Percentiles rank a stretch among this genome's conserved stretches.
phyloP scores from a whole-genome alignment of 306 rosid genomes.

The Fagus sylvatica region DNA sequence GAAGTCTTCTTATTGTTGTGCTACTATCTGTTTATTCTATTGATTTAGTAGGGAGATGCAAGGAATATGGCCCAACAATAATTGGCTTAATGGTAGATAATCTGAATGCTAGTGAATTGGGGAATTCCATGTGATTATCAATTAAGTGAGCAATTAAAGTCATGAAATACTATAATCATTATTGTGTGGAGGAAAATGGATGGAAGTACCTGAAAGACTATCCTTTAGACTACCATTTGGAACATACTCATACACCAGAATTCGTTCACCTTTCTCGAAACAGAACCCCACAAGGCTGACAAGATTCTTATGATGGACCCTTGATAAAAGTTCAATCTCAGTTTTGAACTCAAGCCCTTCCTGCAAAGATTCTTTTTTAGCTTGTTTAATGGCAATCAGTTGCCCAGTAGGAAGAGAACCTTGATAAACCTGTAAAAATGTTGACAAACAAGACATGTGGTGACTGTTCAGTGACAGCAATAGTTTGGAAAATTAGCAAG shows the following conservation, averaged over 20 bases:
- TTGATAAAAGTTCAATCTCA: constrained; percentile 58
- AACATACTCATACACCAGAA: constrained; percentile 45
- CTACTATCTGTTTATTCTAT: too few relatives aligned
- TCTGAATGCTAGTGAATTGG: too few relatives aligned
- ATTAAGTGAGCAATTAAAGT: not conserved
- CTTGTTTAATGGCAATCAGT: constrained; percentile 45
- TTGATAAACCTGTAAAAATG: constrained; percentile 37
- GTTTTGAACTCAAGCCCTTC: constrained; percentile 42
- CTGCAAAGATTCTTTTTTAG: constrained; percentile 35
- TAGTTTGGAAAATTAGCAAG: too few relatives aligned
- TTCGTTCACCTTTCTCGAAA: constrained; percentile 49
- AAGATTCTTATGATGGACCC: constrained; percentile 58
- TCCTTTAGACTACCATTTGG: constrained; percentile 48
- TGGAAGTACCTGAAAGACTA: constrained; percentile 35
- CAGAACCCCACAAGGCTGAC: constrained; percentile 54
- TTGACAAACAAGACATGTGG: not conserved
- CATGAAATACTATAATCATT: not conserved
- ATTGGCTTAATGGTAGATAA: too few relatives aligned
- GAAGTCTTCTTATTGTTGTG: too few relatives aligned
- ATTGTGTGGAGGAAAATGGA: not conserved
- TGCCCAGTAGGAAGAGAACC: constrained; percentile 46
- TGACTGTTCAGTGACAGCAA: too few relatives aligned
- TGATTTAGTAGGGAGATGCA: too few relatives aligned
- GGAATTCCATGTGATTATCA: too few relatives aligned
- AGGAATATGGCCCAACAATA: too few relatives aligned